These are phyloP conservation scores for Arabidopsis lyrata DNA, from an alignment of 441 rosid species.

Conservation along the genomic window DNA sequence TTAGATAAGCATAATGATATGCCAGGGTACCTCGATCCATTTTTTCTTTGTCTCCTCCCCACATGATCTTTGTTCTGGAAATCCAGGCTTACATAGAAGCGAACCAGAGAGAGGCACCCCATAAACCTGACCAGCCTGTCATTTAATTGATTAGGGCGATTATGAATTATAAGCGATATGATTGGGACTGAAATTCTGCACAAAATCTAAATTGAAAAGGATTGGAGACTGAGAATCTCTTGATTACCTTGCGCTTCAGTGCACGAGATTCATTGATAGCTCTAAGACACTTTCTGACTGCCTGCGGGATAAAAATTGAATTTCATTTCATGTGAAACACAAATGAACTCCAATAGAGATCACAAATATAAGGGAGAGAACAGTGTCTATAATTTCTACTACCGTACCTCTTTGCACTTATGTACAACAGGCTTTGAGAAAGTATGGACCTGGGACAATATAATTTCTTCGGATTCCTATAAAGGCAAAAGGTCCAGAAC, in stretches of 20 bases:
- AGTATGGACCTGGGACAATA: constrained; percentile 63
- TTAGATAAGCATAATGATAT: constrained; percentile 12
- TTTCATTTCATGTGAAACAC: constrained; percentile 23
- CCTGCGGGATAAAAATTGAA: constrained; percentile 54
- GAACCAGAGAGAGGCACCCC: constrained; percentile 91
- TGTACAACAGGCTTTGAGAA: constrained; percentile 72
- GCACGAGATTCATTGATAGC: constrained; percentile 98
- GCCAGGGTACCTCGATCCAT: constrained; percentile 89
- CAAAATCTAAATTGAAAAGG: constrained; percentile 19
- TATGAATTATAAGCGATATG: constrained; percentile 13
- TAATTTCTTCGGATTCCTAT: constrained; percentile 90
- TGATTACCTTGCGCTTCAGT: constrained; percentile 90
- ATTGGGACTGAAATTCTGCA: constrained; percentile 39
- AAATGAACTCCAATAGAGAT: constrained; percentile 29
- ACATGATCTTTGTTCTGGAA: constrained; percentile 85
- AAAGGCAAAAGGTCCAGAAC: constrained; percentile 40
- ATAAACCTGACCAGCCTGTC: constrained; percentile 98
- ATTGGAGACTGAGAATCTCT: constrained; percentile 15
- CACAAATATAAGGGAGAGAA: constrained; percentile 13
- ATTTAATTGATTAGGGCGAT: constrained; percentile 13
- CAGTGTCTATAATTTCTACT: constrained; percentile 32
- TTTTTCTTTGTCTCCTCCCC: constrained; percentile 89
- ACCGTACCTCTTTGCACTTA: constrained; percentile 91
- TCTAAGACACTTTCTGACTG: constrained; percentile 85
- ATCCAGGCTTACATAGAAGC: constrained; percentile 81